Evolutionary conservation across 805 yeast species (phyloP).

Genomic region (Kluyveromyces nonfermentans): DNA sequence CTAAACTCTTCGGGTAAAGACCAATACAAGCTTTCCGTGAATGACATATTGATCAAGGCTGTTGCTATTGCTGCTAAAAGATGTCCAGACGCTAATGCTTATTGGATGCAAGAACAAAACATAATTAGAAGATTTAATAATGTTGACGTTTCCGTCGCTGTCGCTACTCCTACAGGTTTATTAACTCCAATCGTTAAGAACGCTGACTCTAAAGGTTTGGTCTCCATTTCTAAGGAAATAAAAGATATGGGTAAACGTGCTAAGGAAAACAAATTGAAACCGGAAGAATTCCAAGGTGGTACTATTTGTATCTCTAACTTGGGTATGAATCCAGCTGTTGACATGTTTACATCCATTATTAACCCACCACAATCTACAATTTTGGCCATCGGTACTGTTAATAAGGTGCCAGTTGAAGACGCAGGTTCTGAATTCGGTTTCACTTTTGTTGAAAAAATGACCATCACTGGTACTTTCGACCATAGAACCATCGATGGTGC

Average conservation of each 20-base stretch:
- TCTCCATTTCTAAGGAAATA: slow-evolving; percentile 68
- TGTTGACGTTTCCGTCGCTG: slow-evolving; percentile 97
- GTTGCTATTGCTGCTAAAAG: slow-evolving; percentile 80
- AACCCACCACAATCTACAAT: slow-evolving; percentile 97
- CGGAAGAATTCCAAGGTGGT: slow-evolving; percentile 99
- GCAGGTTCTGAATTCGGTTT: slow-evolving; percentile 85
- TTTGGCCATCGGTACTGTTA: slow-evolving; percentile 88
- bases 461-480: slow-evolving; percentile 93
- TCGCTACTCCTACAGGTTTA: slow-evolving; percentile 94
- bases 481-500: slow-evolving; percentile 98
- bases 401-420: slow-evolving; percentile 89
- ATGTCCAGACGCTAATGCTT: slow-evolving; percentile 90
- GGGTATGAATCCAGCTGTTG: slow-evolving; percentile 97
- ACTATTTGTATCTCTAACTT: slow-evolving; percentile 96
- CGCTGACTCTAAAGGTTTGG: slow-evolving; percentile 82
- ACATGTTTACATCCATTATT: slow-evolving; percentile 88
- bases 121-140: slow-evolving; percentile 84
- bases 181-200: slow-evolving; percentile 91
- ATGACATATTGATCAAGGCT: slow-evolving; percentile 91
- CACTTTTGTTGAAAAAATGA: slow-evolving; percentile 83
- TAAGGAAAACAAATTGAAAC: slow-evolving; percentile 81
- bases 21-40: slow-evolving; percentile 82
- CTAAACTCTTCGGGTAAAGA: slow-evolving; percentile 80
- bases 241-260: slow-evolving; percentile 96
- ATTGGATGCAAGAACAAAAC: slow-evolving; percentile 84